phyloP scores from a whole-genome alignment of 2,329 filamentous ascomycete species.

The Phaeosphaeria sp. region DNA sequence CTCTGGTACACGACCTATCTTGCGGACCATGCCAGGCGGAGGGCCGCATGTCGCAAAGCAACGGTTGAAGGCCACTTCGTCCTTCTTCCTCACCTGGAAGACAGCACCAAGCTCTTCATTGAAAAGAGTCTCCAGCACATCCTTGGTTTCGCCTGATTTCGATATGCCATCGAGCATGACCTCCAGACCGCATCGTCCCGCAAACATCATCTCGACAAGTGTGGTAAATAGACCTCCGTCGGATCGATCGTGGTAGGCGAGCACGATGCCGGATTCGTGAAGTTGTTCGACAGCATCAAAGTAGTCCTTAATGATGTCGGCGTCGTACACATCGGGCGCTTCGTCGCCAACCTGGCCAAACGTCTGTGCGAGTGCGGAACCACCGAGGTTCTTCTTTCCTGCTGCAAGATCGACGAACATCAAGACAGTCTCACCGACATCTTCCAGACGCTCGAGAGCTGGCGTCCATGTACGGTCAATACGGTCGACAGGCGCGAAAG shows the following conservation, averaged over 20 bases:
- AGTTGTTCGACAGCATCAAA: slow-evolving; percentile 82
- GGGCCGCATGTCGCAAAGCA: slow-evolving; percentile 92
- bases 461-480: slow-evolving; percentile 93
- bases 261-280: slow-evolving; percentile 73
- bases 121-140: slow-evolving; percentile 82
- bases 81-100: slow-evolving; percentile 87
- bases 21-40: slow-evolving; percentile 79
- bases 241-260: slow-evolving; percentile 94
- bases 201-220: slow-evolving; percentile 97
- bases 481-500: slow-evolving; percentile 84
- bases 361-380: slow-evolving; percentile 88
- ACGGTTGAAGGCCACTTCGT: slow-evolving; percentile 84
- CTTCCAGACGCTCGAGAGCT: slow-evolving; percentile 79
- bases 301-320: slow-evolving; percentile 83
- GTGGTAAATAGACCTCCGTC: slow-evolving; percentile 93
- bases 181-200: slow-evolving; percentile 86
- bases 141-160: slow-evolving; percentile 66
- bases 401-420: slow-evolving; percentile 90
- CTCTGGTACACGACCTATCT: slow-evolving; percentile 78
- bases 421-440: slow-evolving; percentile 86
- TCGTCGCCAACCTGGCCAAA: slow-evolving; percentile 86
- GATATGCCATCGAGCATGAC: slow-evolving; percentile 79
- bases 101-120: slow-evolving; percentile 96
- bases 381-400: slow-evolving; percentile 82
- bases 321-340: slow-evolving; percentile 83